Evolutionary conservation across 2,329 filamentous ascomycete species (phyloP).

Genomic region (Aspergillus sp.): DNA sequence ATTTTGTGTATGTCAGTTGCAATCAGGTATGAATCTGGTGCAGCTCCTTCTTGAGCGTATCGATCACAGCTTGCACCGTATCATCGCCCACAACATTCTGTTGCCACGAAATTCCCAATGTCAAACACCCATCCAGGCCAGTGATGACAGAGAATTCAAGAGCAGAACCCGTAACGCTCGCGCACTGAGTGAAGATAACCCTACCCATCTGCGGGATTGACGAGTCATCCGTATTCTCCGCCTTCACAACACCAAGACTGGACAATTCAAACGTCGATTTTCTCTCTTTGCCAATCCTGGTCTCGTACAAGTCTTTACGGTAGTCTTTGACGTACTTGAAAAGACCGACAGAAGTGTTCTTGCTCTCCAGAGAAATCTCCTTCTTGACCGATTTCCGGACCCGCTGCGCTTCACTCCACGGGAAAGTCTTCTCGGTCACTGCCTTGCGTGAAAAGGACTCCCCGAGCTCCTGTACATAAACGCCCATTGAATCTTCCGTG

Average conservation of each 20-base stretch:
- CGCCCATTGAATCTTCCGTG: slow-evolving; percentile 38
- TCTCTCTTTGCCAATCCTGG: slow-evolving; percentile 41
- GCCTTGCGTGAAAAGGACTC: slow-evolving; percentile 28
- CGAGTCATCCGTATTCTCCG: slow-evolving; percentile 4
- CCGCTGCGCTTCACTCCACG: slow-evolving; percentile 35
- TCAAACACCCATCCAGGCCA: slow-evolving; percentile 46
- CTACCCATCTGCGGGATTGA: slow-evolving; percentile 34
- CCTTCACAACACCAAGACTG: slow-evolving; percentile 44
- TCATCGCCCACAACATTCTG: slow-evolving; percentile 35
- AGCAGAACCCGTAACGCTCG: slow-evolving; percentile 38
- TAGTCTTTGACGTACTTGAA: slow-evolving; percentile 44
- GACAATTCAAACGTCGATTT: slow-evolving; percentile 46
- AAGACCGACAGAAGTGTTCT: slow-evolving; percentile 37
- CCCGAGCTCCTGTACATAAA: slow-evolving; percentile 37
- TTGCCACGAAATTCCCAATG: slow-evolving; percentile 44
- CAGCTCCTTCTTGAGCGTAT: slow-evolving; percentile 19
- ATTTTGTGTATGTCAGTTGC: background rate
- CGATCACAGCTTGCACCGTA: slow-evolving; percentile 22
- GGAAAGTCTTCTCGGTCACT: slow-evolving; percentile 22
- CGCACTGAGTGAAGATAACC: slow-evolving; percentile 48
- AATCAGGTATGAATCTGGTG: background rate
- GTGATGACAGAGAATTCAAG: slow-evolving; percentile 43
- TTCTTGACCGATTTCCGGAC: slow-evolving; percentile 31
- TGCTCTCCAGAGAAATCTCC: slow-evolving; percentile 27
- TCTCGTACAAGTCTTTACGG: slow-evolving; percentile 34